These are phyloP conservation scores for Colletotrichum sidae DNA, from an alignment of 2,329 filamentous ascomycete species.

Conservation along the genomic window DNA sequence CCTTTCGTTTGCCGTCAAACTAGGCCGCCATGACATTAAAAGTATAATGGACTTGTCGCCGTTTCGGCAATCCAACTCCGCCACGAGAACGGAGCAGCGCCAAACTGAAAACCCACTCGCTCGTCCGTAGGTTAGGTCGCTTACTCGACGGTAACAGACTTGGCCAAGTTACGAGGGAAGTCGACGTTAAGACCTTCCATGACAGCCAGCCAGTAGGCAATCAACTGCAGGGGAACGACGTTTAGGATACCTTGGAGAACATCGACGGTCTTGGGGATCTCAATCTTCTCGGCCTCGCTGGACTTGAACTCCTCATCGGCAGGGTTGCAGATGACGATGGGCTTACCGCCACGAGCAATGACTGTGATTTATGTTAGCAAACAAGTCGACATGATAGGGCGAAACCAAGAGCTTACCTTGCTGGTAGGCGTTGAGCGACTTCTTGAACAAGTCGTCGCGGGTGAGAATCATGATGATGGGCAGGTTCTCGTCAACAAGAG, in stretches of 20 bases:
- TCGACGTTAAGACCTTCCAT: conserved; percentile 97
- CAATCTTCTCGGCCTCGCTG: conserved; percentile 94
- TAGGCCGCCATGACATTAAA: conserved; percentile 26
- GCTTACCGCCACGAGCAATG: conserved; percentile 93
- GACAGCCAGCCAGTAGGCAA: conserved; percentile 98
- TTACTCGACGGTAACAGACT: conserved; percentile 99
- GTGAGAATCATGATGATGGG: conserved; percentile 99
- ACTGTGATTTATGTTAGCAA: conserved; percentile 64
- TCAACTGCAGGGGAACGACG: conserved; percentile 96
- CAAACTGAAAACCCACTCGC: conserved; percentile 18
- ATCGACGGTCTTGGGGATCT: conserved; percentile 96
- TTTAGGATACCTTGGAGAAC: conserved; percentile 96
- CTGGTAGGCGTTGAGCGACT: conserved; percentile 99
- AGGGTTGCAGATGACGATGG: conserved; percentile 98
- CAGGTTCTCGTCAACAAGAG: conserved; percentile 96
- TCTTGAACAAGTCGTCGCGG: conserved; percentile 94
- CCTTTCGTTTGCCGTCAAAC: conserved; percentile 8
- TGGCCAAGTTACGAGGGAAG: conserved; percentile 98
- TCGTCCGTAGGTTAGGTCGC: conserved; percentile 23
- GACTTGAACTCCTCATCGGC: conserved; percentile 88
- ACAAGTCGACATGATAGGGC: not conserved
- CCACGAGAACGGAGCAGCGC: conserved; percentile 13
- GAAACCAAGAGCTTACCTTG: conserved; percentile 71
- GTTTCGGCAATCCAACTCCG: conserved; percentile 37
- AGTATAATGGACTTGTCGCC: conserved; percentile 28